Evolutionary conservation across 1,284 basidiomycete species (phyloP), one percentile per base, ranked within the genome.

Genomic region (Mycena citricolor): DNA sequence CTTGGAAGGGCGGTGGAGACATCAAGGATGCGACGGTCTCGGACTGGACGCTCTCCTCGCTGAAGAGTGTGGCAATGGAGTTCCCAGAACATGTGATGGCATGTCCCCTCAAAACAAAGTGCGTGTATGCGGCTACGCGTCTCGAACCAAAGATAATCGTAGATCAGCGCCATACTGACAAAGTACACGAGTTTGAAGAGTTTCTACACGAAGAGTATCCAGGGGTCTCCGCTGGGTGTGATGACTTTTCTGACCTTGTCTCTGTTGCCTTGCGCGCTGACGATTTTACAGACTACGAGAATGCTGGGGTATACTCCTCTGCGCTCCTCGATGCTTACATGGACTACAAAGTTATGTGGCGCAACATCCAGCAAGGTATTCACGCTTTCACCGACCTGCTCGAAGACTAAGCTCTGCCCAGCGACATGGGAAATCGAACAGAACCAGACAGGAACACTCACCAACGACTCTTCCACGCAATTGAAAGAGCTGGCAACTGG

Each of bases 101-200:
- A 22, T 45, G 43, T 13, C 43, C 43, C n/a, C 22, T 33, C 30
- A 17, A 32, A 6, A 44, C 29, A 11, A 39, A 33, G 30, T 39
- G n/a, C 8, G 36, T 16, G 12, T 26, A 5, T 17, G 8, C 13
- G 6, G n/a, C 23, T 14, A 25, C 29, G 12, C 11, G 8, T 26
- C 13, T 16, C 29, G 12, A 26, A 8, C 8, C 5, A n/a, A 25
- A 23, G 8, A 5, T 8, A 7, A 26, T 8, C 23, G 25, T 25
- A 11, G 7, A 7, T 38, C n/a, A 45, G 43, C 24, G 37, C 43
- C 7, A 39, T 45, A n/a, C n/a, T 45, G 23, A 45, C 36, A 1
- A 45, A 45, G 23, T 45, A 45, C 43, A 45, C 43, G 7, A 24
- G 29, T 16, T 39, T 45, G 43, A 45, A 39, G 31, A 38, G 36